Conservation (phyloP, 257 asterid genomes). For the Solanum tarapatanum region DNA sequence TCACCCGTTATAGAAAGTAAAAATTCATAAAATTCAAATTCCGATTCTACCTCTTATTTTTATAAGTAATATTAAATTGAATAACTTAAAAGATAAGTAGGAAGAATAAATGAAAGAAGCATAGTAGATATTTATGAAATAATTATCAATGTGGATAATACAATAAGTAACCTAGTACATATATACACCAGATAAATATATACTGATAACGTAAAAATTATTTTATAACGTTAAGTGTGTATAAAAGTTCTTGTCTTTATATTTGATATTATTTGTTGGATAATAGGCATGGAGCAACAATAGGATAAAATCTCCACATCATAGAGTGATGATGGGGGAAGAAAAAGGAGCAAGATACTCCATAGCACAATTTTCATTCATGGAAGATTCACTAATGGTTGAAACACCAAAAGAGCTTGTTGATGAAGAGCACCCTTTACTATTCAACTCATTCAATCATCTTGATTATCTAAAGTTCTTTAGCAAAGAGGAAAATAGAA, state of each 20-base stretch:
- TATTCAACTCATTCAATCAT: conserved; percentile 50
- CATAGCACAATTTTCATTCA: conserved; percentile 62
- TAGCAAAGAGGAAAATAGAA: conserved; percentile 55
- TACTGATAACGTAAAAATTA: background rate
- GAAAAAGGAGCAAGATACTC: conserved; percentile 46
- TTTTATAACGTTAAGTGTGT: background rate
- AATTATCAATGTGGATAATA: background rate
- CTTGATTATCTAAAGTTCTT: conserved; percentile 45
- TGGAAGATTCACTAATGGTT: conserved; percentile 29
- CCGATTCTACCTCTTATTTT: background rate
- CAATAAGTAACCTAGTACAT: background rate
- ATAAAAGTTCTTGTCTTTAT: background rate
- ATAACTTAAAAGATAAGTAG: no score
- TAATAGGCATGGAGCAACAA: conserved; percentile 69
- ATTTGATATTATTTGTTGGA: background rate
- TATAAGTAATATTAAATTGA: background rate
- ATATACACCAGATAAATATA: background rate
- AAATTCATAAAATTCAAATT: no score
- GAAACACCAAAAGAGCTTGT: conserved; percentile 49
- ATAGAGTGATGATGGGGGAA: conserved; percentile 47
- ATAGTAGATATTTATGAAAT: background rate
- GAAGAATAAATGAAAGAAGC: no score
- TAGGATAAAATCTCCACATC: conserved; percentile 49
- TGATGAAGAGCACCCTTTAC: conserved; percentile 42
- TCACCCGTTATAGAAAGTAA: no score